These are phyloP conservation scores for Pilaira anomala DNA, from an alignment of 192 early-diverging fungal species.

Conservation along the genomic window DNA sequence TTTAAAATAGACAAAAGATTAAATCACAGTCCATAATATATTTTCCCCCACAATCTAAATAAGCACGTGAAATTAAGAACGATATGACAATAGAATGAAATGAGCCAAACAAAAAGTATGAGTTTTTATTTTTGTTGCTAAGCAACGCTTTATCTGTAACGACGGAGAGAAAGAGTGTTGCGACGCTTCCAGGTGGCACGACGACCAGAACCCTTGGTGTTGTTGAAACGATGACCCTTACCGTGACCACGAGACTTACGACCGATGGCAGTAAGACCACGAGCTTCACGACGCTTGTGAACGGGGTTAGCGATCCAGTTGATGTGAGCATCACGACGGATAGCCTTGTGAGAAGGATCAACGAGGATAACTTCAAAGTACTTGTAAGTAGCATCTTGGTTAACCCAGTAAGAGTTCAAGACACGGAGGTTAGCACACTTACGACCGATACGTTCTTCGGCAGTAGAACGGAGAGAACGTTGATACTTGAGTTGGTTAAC, in stretches of 20 bases:
- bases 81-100: too few species aligned
- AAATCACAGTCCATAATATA: too few species aligned
- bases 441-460: slow-evolving; percentile 97
- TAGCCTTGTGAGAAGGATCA: slow-evolving; percentile 95
- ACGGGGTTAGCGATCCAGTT: slow-evolving; percentile 98
- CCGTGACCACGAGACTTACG: slow-evolving; percentile 97
- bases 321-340: slow-evolving; percentile 97
- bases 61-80: too few species aligned
- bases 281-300: slow-evolving; percentile 97
- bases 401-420: slow-evolving; percentile 99
- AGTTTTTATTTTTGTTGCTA: neutral
- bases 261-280: slow-evolving; percentile 94
- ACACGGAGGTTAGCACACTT: slow-evolving; percentile 97
- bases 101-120: too few species aligned
- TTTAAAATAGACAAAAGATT: too few species aligned
- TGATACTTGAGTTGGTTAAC: slow-evolving; percentile 98
- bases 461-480: slow-evolving; percentile 86
- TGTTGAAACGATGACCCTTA: slow-evolving; percentile 97
- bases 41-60: too few species aligned
- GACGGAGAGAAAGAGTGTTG: slow-evolving; percentile 93
- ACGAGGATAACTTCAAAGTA: slow-evolving; percentile 99
- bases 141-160: slow-evolving; percentile 76
- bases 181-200: slow-evolving; percentile 88
- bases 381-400: slow-evolving; percentile 99
- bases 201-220: slow-evolving; percentile 94